Evolutionary conservation across 164 flowering plant genomes (phyloP).

Genomic region (Euptelea pleiosperma): DNA sequence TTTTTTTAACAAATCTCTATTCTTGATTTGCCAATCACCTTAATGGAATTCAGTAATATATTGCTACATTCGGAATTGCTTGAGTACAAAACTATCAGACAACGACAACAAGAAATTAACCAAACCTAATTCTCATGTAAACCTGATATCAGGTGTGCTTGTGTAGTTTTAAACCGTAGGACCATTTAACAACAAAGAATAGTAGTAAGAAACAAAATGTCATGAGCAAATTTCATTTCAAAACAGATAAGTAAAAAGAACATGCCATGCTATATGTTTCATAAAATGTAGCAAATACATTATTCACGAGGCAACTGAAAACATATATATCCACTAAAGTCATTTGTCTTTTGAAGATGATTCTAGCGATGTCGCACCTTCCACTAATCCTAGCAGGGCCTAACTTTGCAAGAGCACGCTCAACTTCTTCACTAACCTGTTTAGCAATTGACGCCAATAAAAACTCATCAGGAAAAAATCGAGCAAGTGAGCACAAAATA

Average conservation of each 20-base stretch:
- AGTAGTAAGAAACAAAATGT: too few species aligned
- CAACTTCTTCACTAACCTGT: slow-evolving; percentile 97
- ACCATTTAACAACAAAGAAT: too few species aligned
- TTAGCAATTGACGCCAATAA: slow-evolving; percentile 9
- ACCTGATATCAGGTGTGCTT: too few species aligned
- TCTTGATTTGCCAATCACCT: too few species aligned
- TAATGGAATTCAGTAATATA: too few species aligned
- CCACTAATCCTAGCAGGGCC: slow-evolving; percentile 61
- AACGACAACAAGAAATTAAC: too few species aligned
- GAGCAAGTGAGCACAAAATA: not conserved
- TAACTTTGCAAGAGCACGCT: slow-evolving; percentile 84
- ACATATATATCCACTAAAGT: not conserved
- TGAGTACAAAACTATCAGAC: not conserved
- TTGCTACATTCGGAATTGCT: not conserved
- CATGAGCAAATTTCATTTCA: not conserved
- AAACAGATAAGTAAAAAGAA: not conserved
- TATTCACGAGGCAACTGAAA: not conserved
- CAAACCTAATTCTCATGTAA: too few species aligned
- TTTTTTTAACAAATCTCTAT: too few species aligned
- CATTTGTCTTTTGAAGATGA: not conserved
- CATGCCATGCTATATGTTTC: not conserved
- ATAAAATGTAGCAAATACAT: not conserved
- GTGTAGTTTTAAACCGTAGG: too few species aligned
- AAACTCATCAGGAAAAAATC: not conserved
- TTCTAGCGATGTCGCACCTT: slow-evolving; percentile 41